Evolutionary conservation across 768 basidiomycete species (phyloP), one percentile per base, ranked within the genome.

Genomic region (Ramaria rubella): DNA sequence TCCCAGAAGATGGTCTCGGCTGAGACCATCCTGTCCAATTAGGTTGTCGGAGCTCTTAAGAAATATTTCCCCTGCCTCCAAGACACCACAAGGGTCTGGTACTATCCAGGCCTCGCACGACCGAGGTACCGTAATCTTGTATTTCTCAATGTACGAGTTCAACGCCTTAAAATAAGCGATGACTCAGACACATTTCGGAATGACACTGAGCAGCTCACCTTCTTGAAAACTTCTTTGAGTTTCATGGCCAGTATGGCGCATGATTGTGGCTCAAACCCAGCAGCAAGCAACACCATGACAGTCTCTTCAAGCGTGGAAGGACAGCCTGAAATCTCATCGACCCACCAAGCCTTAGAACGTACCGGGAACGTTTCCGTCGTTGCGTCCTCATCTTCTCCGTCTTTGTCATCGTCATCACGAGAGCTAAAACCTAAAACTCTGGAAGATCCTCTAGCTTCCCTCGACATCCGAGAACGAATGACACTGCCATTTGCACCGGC

Each of bases 271-370:
- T 64, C 70, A 61, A 88, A 86, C 0, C 84, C 83, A 11, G 81
- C 65, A 63, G 81, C 82, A 1, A 87, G 65, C 19, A 86, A 69
- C 5, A 68, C 69, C 73, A 87, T 71, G 24, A 68, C 68, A 0
- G 83, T 86, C 64, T 88, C 86, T 60, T 82, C 83, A 3, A 87
- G 69, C 21, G 73, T 68, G 1, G 84, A 84, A 0, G 86, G 86
- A 38, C 66, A 71, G 26, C 75, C 85, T 49, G 82, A 83, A 29
- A 81, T 69, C 23, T 80, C 75, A 58, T 87, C 85, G n/a, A 70
- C 72, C 83, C 83, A 86, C 83, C 85, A 86, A 1, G 85, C 82
- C 19, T 72, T 69, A n/a, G 84, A 85, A 3, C 38, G 31, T 21
- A 14, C 38, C 21, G 31, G 57, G 36, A 57, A 3, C n/a, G 8